phyloP scores from a whole-genome alignment of 1,284 basidiomycete genomes.

The Bjerkandera adusta region DNA sequence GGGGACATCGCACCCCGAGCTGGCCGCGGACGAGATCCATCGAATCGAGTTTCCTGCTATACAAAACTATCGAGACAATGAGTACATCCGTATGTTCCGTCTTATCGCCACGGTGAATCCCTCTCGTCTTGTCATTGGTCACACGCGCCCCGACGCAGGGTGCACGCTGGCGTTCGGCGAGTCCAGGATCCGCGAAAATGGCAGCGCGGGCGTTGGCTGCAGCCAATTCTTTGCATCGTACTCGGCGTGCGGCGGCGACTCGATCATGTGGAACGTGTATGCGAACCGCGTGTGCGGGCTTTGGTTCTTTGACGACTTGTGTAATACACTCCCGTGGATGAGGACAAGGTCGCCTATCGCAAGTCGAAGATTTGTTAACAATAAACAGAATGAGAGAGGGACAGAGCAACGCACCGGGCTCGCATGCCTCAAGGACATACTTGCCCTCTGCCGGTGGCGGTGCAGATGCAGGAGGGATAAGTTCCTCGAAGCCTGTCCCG shows the following conservation, averaged over 20 bases:
- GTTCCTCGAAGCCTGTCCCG: slow-evolving; percentile 79
- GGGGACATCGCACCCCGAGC: too few species aligned
- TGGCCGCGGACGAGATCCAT: too few species aligned
- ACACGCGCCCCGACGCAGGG: background rate
- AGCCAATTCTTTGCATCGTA: slow-evolving; percentile 88
- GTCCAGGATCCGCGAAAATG: slow-evolving; percentile 73
- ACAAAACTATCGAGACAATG: background rate
- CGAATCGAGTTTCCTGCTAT: too few species aligned
- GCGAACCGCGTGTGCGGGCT: slow-evolving; percentile 77
- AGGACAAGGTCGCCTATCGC: slow-evolving; percentile 78
- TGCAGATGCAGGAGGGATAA: slow-evolving; percentile 41
- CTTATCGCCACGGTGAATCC: too few species aligned
- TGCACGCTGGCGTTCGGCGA: slow-evolving; percentile 26
- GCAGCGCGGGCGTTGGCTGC: slow-evolving; percentile 80
- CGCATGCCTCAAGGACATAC: slow-evolving; percentile 74
- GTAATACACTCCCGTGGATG: slow-evolving; percentile 88
- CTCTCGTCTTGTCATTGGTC: background rate
- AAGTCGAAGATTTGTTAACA: slow-evolving; percentile 4
- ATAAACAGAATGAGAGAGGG: slow-evolving; percentile 2
- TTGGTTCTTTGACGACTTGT: slow-evolving; percentile 84
- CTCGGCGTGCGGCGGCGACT: slow-evolving; percentile 57
- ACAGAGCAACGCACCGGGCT: slow-evolving; percentile 54
- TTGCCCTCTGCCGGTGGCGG: slow-evolving; percentile 46
- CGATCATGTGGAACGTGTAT: slow-evolving; percentile 94
- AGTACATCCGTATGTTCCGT: background rate